These are phyloP conservation scores for Cyclotella baltica DNA, from an alignment of 108 stramenopile species.

Conservation along the genomic window DNA sequence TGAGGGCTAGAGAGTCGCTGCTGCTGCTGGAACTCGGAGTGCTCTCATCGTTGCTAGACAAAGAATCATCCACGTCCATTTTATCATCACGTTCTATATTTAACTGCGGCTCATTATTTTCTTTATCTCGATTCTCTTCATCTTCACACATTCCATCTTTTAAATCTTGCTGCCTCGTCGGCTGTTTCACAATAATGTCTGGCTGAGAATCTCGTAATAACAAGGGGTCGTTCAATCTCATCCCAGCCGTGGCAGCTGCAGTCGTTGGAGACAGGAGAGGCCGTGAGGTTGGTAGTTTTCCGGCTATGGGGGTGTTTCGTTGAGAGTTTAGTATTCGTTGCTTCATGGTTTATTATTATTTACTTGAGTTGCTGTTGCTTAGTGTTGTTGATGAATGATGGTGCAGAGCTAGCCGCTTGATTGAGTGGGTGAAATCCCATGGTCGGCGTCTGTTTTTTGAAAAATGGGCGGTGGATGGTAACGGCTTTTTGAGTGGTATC, in stretches of 20 bases:
- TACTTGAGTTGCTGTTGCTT: too few relatives aligned
- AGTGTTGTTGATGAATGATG: too few relatives aligned
- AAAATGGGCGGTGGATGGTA: too few relatives aligned
- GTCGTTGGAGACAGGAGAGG: slow-evolving; percentile 12
- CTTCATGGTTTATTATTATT: too few relatives aligned
- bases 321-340: background rate
- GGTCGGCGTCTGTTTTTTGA: too few relatives aligned
- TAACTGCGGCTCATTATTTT: background rate
- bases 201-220: background rate
- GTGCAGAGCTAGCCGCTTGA: too few relatives aligned
- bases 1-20: slow-evolving; percentile 7
- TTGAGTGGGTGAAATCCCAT: too few relatives aligned
- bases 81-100: background rate
- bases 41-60: background rate
- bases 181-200: background rate
- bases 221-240: slow-evolving; percentile 14
- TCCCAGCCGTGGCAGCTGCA: slow-evolving; percentile 8
- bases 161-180: background rate
- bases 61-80: background rate
- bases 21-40: too few relatives aligned
- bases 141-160: background rate
- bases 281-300: background rate
- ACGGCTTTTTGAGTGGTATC: too few relatives aligned
- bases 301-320: background rate
- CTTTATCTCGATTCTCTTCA: background rate